A percentile compares a stretch with the other conserved stretches of the same genome.
Evolutionary conservation across 2,329 filamentous ascomycete genomes (phyloP).

Genomic region (Madurella fahalii): DNA sequence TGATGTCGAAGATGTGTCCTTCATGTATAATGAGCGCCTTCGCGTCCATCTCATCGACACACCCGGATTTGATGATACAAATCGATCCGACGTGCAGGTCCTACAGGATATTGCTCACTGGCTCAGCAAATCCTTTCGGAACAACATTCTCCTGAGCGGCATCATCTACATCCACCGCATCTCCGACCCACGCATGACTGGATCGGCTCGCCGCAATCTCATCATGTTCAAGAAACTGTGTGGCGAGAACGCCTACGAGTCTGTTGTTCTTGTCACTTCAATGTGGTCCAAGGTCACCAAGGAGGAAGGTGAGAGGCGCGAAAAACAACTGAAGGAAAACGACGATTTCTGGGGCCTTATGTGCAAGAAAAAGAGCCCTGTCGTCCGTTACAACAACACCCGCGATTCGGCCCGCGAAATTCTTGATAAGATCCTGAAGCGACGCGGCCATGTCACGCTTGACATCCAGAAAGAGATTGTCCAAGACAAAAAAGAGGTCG

Average conservation of each 20-base stretch:
- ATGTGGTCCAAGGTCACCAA: conserved; percentile 4
- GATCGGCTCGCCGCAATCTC: neutral
- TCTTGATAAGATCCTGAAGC: too few relatives aligned
- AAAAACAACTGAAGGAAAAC: conserved; percentile 2
- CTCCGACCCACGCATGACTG: too few relatives aligned
- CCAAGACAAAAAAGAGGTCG: too few relatives aligned
- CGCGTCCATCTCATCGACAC: conserved; percentile 38
- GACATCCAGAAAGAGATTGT: too few relatives aligned
- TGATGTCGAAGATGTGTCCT: neutral
- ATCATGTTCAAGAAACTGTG: conserved; percentile 8
- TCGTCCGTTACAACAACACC: too few relatives aligned
- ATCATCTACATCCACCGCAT: too few relatives aligned
- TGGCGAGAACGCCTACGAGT: neutral
- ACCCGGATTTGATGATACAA: conserved; percentile 45
- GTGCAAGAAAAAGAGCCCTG: too few relatives aligned
- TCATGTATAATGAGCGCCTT: conserved; percentile 1
- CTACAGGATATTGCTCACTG: conserved; percentile 21
- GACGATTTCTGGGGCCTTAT: conserved; percentile 3
- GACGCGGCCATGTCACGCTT: too few relatives aligned
- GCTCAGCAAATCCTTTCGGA: too few relatives aligned
- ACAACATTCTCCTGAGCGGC: too few relatives aligned
- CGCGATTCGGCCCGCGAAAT: too few relatives aligned
- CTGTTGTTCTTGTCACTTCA: conserved; percentile 2
- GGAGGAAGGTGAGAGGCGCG: conserved; percentile 1
- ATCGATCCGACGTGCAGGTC: conserved; percentile 40